A percentile compares a stretch with the other conserved stretches of the same genome.
phyloP scores from a whole-genome alignment of 1,284 basidiomycete genomes.

The Neolentinus lepideus region DNA sequence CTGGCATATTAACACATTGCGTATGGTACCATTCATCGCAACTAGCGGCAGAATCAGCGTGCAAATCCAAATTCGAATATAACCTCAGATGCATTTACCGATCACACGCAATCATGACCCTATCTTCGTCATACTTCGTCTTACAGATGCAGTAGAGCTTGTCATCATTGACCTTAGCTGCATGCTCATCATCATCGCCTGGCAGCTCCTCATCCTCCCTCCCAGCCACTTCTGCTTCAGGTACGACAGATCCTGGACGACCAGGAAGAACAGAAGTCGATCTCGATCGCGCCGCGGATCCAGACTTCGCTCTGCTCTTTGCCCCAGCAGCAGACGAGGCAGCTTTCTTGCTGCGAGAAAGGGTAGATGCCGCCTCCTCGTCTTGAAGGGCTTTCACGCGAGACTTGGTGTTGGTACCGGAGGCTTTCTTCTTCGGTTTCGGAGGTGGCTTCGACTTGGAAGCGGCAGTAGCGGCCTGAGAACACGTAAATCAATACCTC shows the following conservation, averaged over 20 bases:
- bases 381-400: conserved; percentile 13
- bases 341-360: conserved; percentile 23
- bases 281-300: conserved; percentile 40
- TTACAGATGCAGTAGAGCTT: conserved; percentile 81
- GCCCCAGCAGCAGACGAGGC: conserved; percentile 12
- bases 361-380: conserved; percentile 9
- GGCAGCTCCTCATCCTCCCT: conserved; percentile 26
- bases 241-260: background rate
- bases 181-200: conserved; percentile 39
- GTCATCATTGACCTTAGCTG: conserved; percentile 51
- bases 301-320: conserved; percentile 18
- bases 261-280: conserved; percentile 61
- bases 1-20: conserved; percentile 70
- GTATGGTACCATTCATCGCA: conserved; percentile 91
- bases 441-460: conserved; percentile 28
- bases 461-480: conserved; percentile 23
- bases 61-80: background rate
- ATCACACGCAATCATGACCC: conserved; percentile 88
- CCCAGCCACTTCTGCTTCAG: background rate
- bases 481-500: conserved; percentile 11
- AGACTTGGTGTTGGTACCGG: conserved; percentile 5
- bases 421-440: conserved; percentile 25
- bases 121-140: conserved; percentile 74
- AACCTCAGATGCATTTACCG: conserved; percentile 34
- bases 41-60: conserved; percentile 28